Evolutionary conservation across 257 asterid species (phyloP), one percentile per base, ranked within the genome.

Genomic region (Gentiana macrophylla): DNA sequence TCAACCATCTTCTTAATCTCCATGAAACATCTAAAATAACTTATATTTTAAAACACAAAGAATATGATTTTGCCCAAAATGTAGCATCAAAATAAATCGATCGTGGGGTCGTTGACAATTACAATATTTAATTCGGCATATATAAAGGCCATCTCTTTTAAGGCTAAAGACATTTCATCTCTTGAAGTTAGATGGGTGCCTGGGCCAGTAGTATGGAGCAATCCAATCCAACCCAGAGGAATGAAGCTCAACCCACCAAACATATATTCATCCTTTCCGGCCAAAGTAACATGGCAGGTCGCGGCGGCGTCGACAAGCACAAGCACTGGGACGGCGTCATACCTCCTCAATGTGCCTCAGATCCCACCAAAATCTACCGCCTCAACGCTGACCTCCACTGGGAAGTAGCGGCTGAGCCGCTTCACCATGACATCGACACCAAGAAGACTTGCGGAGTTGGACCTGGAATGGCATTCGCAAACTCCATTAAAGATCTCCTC

Each of bases 271-370:
- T 87, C 51, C 69, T 87, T 8, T 92, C 84, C 45, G 94, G 94
- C 3, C 89, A 86, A 12, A 86, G 96, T 77, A 86, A 86, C 66
- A 86, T 86, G 94, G 55, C 96, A 12, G 96, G 96, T 32, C 79
- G 86, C 3, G 96, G 89, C 0, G 94, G 89, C 4, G 83, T 76
- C 0, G 49, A 44, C 1, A 68, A 57, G 7, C 50, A 6, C 59
- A 60, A 66, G 0, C 24, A 24, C 24, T 86, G 96, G 96, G 81
- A 86, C 34, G 74, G 75, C 1, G 3, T 69, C 1, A 67, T 84
- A 5, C 94, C 94, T 0, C 66, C 68, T 0, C 66, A 78, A 36
- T 76, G 79, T 72, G 56, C 12, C 5, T 47, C 37, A n/a, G 58
- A 67, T 50, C 69, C 70, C 6, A 5, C 46, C 6, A 60, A 44